Evolutionary conservation across 2,329 filamentous ascomycete species (phyloP), one percentile per base, ranked within the genome.

Genomic region (Aspergillus ustus): DNA sequence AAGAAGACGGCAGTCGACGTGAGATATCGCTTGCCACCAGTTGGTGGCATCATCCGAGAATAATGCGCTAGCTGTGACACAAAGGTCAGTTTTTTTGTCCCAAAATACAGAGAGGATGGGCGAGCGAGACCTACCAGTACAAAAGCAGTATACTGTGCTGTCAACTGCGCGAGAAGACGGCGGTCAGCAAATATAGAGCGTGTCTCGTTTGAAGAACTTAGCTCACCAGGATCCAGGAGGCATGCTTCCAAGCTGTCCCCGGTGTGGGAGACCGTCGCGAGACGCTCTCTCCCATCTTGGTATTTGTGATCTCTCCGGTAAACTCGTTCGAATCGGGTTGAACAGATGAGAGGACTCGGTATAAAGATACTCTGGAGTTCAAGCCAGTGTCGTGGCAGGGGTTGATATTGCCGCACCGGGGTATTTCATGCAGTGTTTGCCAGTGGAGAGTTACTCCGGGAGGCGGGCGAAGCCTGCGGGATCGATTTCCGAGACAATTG

Each of bases 1-100:
- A 98, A 84, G 75, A 98, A 92, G 58, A 99, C 92, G 48, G 94
- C 93, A 9, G 95, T 98, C 46, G 93, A 97, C 44, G 94, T 89
- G 70, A 95, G 92, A 78, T 97, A 98, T 74, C 93, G 89, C 73
- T 93, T 91, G 67, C 92, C 91, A 74, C 89, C 88, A 9, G 86
- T 83, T 9, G 89, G 84, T n/a, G 93, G 91, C 93, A 97, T 97
- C 63, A 96, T 88, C 67, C 93, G 88, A 31, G 93, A 97, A 78
- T 98, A 97, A 80, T 97, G 94, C 84, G 97, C 91, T 59, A 97
- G 85, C 91, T 94, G 72, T 34, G 15, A 31, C 28, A 62, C 22
- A 29, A 17, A 40, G 45, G 25, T 57, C 44, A 54, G 48, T n/a
- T 40, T 20, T 20, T 34, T 53, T 15, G 8, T 37, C 34, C 19